Conservation (phyloP, 2,329 filamentous ascomycete genomes). For the Paraphaeosphaeria sporulosa region DNA sequence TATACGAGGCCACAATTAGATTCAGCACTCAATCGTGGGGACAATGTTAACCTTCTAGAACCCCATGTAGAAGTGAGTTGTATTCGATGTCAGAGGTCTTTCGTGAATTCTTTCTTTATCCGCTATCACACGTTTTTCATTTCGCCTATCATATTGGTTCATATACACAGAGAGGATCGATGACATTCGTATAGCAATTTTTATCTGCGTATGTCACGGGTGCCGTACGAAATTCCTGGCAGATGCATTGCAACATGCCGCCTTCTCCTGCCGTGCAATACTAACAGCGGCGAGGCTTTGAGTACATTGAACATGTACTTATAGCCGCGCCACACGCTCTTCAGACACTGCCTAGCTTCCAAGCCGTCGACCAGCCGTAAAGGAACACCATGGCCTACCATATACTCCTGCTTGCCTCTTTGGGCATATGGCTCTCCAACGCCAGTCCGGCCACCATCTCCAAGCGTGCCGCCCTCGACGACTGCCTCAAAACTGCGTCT, state of each 20-base stretch:
- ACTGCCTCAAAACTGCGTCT: constrained; percentile 26
- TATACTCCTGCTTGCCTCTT: constrained; percentile 21
- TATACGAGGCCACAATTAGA: constrained; percentile 1
- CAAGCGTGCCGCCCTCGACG: constrained; percentile 26
- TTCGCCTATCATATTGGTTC: background rate
- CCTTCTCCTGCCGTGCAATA: background rate
- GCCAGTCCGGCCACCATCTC: constrained; percentile 20
- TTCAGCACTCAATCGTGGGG: background rate
- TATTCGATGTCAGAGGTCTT: background rate
- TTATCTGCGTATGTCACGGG: background rate
- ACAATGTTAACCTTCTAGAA: background rate
- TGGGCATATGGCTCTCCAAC: constrained; percentile 17
- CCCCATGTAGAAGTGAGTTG: background rate
- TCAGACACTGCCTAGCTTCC: background rate
- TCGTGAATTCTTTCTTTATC: background rate
- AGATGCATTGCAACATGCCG: background rate
- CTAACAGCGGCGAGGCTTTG: background rate
- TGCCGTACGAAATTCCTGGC: background rate
- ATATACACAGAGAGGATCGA: background rate
- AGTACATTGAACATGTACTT: background rate
- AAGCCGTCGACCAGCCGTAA: constrained; percentile 11
- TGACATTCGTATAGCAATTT: background rate
- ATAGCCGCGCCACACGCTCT: background rate
- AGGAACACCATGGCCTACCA: constrained; percentile 19
- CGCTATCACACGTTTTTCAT: background rate